Evolutionary conservation across 495 filamentous ascomycete genomes (phyloP).

Genomic region (Cryomyces antarcticus): DNA sequence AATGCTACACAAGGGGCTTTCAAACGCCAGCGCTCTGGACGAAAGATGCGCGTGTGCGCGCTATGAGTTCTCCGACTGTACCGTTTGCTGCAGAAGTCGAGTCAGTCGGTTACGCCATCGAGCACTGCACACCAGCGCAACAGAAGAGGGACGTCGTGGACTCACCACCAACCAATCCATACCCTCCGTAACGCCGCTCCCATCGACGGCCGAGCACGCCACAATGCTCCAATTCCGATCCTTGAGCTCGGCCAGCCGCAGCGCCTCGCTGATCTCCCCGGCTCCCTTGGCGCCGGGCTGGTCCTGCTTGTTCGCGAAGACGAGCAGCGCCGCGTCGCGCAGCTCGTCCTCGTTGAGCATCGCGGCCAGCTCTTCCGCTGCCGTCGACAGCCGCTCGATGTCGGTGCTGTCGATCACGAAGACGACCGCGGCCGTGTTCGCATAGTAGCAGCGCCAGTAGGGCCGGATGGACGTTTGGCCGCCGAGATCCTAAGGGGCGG

Average conservation of each 20-base stretch:
- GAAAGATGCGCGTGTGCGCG: background rate
- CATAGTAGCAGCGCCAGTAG: conserved; percentile 98
- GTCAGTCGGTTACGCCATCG: background rate
- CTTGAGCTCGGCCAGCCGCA: conserved; percentile 71
- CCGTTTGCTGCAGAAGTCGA: background rate
- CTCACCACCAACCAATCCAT: conserved; percentile 98
- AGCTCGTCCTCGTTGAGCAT: conserved; percentile 97
- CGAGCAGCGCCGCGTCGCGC: conserved; percentile 72
- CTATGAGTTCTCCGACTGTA: background rate
- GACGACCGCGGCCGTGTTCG: conserved; percentile 96
- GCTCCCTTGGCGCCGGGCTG: conserved; percentile 93
- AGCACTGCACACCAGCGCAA: background rate
- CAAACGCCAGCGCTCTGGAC: no score
- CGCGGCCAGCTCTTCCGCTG: conserved; percentile 74
- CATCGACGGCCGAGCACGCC: conserved; percentile 88
- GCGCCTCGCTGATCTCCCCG: conserved; percentile 83
- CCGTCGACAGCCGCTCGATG: conserved; percentile 80
- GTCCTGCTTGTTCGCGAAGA: conserved; percentile 98
- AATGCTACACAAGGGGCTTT: no score
- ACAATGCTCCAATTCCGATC: conserved; percentile 99
- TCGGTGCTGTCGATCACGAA: conserved; percentile 97
- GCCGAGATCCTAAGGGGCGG: conserved; percentile 51
- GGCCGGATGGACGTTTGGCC: conserved; percentile 93
- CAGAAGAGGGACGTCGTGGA: conserved; percentile 6
- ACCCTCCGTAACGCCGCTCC: conserved; percentile 79